Conservation (phyloP, 805 yeast species). For the Yarrowia yakushimensis region DNA sequence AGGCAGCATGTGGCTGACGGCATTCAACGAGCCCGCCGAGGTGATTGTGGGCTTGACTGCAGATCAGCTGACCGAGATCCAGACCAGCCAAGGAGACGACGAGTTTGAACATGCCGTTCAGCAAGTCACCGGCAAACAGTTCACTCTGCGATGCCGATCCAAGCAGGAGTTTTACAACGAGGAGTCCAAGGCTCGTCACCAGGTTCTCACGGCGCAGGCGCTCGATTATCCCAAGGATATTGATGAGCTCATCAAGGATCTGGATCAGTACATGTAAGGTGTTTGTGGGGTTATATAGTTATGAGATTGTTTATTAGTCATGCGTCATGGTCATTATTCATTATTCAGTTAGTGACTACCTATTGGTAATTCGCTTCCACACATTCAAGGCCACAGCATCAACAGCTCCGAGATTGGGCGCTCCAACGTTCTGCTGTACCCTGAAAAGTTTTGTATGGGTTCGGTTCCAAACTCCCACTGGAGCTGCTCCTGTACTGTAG, state of each 20-base stretch:
- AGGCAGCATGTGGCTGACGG: conserved; percentile 80
- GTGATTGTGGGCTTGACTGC: conserved; percentile 65
- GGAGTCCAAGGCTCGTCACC: conserved; percentile 61
- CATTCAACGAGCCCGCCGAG: conserved; percentile 81
- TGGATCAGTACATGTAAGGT: conserved; percentile 22
- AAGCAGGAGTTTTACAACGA: conserved; percentile 83
- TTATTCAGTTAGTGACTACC: not conserved
- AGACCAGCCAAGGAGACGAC: conserved; percentile 38
- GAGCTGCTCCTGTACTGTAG: not conserved
- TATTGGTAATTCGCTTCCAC: conserved; percentile 19
- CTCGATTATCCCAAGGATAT: conserved; percentile 37
- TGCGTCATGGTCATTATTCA: too few species aligned
- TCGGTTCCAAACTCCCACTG: conserved; percentile 16
- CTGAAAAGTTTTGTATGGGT: conserved; percentile 17
- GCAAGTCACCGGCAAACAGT: conserved; percentile 62
- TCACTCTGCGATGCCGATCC: conserved; percentile 72
- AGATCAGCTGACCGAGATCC: conserved; percentile 44
- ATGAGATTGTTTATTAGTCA: not conserved
- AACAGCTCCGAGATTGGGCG: conserved; percentile 10
- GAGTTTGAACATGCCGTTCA: conserved; percentile 46
- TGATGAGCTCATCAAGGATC: conserved; percentile 30
- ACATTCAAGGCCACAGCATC: conserved; percentile 22
- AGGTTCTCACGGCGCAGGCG: conserved; percentile 48
- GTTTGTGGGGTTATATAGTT: not conserved
- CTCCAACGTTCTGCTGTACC: conserved; percentile 10